A percentile compares a stretch with the other conserved stretches of the same genome.
These are phyloP conservation scores for Paspalum notatum DNA, from an alignment of 176 grass and related monocot genomes.

Conservation along the genomic window DNA sequence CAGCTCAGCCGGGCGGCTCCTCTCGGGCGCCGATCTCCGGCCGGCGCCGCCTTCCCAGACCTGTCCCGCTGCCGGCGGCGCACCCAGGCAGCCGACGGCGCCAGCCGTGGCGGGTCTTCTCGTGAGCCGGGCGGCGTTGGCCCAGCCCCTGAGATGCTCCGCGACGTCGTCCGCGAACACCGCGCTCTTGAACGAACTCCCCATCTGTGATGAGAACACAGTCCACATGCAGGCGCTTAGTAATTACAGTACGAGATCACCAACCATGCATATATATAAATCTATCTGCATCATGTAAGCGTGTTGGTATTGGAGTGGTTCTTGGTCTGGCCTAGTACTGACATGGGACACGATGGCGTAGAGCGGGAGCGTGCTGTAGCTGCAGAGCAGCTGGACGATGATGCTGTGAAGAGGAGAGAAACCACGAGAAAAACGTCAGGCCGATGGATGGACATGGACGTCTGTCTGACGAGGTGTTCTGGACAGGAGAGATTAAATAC, in stretches of 20 bases:
- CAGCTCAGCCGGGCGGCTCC: neutral
- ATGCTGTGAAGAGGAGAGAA: slow-evolving; percentile 54
- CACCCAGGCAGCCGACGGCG: neutral
- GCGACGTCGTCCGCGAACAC: slow-evolving; percentile 65
- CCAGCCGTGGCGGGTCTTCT: neutral
- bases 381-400: slow-evolving; percentile 63
- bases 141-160: slow-evolving; percentile 38
- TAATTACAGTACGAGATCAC: neutral
- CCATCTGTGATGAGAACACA: slow-evolving; percentile 60
- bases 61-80: neutral
- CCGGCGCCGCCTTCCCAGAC: neutral
- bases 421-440: slow-evolving; percentile 6
- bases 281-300: neutral
- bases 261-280: neutral
- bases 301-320: too few relatives aligned
- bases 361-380: slow-evolving; percentile 87
- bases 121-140: neutral
- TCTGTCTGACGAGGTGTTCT: neutral
- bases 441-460: neutral
- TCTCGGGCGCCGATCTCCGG: neutral
- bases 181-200: slow-evolving; percentile 77
- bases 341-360: slow-evolving; percentile 90
- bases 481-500: neutral
- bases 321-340: neutral
- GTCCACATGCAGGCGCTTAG: neutral